Conservation (phyloP, 2,329 filamentous ascomycete species). For the Cladosporium phlei region DNA sequence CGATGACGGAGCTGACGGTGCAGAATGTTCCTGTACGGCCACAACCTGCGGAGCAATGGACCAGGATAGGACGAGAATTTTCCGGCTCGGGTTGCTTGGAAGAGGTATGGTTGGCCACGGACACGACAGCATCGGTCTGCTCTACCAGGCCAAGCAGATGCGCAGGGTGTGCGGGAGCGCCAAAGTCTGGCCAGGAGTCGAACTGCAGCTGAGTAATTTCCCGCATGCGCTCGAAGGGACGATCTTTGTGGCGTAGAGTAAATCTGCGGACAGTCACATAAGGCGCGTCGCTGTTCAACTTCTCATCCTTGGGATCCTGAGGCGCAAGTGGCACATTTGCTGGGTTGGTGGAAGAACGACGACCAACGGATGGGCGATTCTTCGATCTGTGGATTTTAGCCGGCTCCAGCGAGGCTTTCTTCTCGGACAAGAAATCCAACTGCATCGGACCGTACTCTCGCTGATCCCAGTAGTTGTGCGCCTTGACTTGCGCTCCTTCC, state of each 20-base stretch:
- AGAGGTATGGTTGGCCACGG: conserved; percentile 45
- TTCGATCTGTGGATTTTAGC: conserved; percentile 46
- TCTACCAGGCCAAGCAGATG: conserved; percentile 88
- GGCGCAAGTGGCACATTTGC: conserved; percentile 24
- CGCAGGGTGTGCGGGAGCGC: conserved; percentile 79
- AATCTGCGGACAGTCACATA: conserved; percentile 84
- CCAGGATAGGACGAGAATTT: conserved; percentile 66
- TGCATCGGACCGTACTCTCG: conserved; percentile 73
- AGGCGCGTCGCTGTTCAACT: conserved; percentile 52
- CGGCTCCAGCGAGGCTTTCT: conserved; percentile 69
- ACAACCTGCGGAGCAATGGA: conserved; percentile 94
- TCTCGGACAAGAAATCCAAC: conserved; percentile 74
- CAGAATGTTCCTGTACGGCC: conserved; percentile 95
- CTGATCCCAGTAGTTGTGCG: conserved; percentile 86
- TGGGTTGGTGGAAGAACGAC: conserved; percentile 34
- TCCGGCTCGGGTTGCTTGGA: conserved; percentile 54
- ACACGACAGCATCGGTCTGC: conserved; percentile 69
- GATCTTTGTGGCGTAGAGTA: conserved; percentile 67
- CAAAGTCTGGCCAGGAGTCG: conserved; percentile 95
- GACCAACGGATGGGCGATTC: conserved; percentile 34
- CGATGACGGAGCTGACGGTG: conserved; percentile 90
- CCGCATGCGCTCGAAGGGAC: conserved; percentile 79
- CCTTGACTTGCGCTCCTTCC: conserved; percentile 90
- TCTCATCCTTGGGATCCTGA: conserved; percentile 24
- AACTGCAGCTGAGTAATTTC: conserved; percentile 96